A percentile compares a stretch with the other conserved stretches of the same genome.
Conservation (phyloP, 306 rosid genomes). For the Amphicarpaea edgeworthii region DNA sequence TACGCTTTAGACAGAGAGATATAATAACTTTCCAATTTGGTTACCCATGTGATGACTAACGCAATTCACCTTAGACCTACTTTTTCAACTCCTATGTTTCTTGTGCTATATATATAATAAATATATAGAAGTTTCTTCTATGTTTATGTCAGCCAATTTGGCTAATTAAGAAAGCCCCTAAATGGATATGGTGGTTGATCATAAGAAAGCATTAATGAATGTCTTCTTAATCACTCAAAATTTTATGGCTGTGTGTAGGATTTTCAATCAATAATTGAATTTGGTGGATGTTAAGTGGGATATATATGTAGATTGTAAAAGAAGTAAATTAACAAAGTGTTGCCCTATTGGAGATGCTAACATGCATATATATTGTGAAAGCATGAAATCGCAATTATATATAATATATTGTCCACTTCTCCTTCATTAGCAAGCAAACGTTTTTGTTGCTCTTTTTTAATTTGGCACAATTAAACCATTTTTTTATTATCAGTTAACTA, state of each 20-base stretch:
- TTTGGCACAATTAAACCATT: background rate
- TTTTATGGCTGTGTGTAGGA: constrained; percentile 16
- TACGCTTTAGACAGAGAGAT: constrained; percentile 34
- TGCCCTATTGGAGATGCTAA: background rate
- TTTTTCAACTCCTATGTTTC: constrained; percentile 36
- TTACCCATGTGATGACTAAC: constrained; percentile 46
- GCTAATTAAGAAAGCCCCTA: background rate
- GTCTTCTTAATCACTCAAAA: constrained; percentile 38
- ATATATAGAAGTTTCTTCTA: constrained; percentile 35
- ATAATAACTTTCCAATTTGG: constrained; percentile 44
- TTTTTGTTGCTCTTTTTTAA: background rate
- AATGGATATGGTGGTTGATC: constrained; percentile 40
- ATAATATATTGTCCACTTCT: background rate
- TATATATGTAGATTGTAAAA: constrained; percentile 21
- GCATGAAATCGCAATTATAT: background rate
- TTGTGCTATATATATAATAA: constrained; percentile 3
- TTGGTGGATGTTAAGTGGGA: constrained; percentile 23
- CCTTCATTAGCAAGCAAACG: background rate
- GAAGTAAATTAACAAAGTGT: background rate
- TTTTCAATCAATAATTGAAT: constrained; percentile 29
- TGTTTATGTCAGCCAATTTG: background rate
- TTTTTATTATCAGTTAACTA: no score
- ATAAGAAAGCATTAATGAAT: constrained; percentile 1
- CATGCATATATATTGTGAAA: background rate
- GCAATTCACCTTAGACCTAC: constrained; percentile 34